These are phyloP conservation scores for Mycosphaerella sp. DNA, from an alignment of 2,329 filamentous ascomycete genomes.

Conservation along the genomic window DNA sequence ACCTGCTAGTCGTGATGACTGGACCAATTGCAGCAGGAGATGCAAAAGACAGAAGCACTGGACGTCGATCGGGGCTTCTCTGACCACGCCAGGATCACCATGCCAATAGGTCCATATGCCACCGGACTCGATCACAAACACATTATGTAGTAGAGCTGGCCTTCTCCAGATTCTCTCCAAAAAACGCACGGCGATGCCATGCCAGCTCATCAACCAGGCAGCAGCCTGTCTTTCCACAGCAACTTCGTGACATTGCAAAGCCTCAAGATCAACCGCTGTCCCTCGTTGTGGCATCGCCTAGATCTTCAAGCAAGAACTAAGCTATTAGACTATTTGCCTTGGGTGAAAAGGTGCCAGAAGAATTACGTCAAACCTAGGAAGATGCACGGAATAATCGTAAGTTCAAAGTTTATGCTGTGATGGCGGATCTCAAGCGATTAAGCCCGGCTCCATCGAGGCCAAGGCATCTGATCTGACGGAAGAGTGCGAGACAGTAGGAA, in stretches of 20 bases:
- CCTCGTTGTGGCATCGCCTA: constrained; percentile 16
- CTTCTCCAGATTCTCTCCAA: not conserved
- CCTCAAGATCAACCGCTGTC: constrained; percentile 10
- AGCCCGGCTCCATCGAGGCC: constrained; percentile 11
- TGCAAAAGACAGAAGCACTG: too few species aligned
- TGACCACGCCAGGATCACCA: too few species aligned
- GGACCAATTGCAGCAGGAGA: too few species aligned
- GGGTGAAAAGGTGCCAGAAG: constrained; percentile 31
- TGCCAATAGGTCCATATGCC: too few species aligned
- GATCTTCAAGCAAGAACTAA: constrained; percentile 5
- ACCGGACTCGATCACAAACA: too few species aligned
- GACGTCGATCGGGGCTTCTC: too few species aligned
- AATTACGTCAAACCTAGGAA: constrained; percentile 14
- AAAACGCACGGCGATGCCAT: not conserved
- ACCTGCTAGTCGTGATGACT: too few species aligned
- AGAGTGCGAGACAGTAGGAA: constrained; percentile 36
- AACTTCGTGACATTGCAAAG: constrained; percentile 18
- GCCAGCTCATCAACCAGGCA: constrained; percentile 7
- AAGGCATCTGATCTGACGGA: too few species aligned
- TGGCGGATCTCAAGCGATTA: constrained; percentile 29
- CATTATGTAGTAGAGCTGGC: too few species aligned
- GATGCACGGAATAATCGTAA: constrained; percentile 8
- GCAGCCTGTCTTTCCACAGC: constrained; percentile 5
- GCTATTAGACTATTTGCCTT: constrained; percentile 41
- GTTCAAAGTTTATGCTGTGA: constrained; percentile 42